phyloP scores from a whole-genome alignment of 768 basidiomycete genomes.

The Gyrodon lividus region DNA sequence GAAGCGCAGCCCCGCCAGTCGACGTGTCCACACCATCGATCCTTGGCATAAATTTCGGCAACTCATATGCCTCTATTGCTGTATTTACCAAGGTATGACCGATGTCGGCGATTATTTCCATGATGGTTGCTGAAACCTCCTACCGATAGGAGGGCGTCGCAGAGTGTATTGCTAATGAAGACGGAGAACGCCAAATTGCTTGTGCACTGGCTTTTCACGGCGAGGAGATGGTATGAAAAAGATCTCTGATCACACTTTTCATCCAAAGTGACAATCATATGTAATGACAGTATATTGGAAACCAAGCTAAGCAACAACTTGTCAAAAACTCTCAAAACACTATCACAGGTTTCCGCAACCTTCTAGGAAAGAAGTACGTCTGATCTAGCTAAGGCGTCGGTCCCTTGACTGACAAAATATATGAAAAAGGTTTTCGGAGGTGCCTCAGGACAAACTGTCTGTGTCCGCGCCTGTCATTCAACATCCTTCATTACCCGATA shows the following conservation, averaged over 20 bases:
- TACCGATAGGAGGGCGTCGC: conserved; percentile 75
- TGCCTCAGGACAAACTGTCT: conserved; percentile 50
- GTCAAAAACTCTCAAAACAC: conserved; percentile 95
- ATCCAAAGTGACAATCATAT: conserved; percentile 4
- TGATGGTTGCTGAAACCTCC: neutral
- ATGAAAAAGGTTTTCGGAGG: conserved; percentile 68
- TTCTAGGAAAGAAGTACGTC: conserved; percentile 88
- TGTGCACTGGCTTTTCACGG: conserved; percentile 90
- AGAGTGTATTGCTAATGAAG: conserved; percentile 97
- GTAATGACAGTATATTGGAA: conserved; percentile 82
- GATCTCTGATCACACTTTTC: neutral
- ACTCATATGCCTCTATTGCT: conserved; percentile 92
- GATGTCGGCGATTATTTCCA: neutral
- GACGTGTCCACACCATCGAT: conserved; percentile 49
- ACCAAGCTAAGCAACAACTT: conserved; percentile 89
- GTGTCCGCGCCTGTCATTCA: conserved; percentile 73
- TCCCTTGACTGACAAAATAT: neutral
- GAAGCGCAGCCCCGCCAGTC: conserved; percentile 45
- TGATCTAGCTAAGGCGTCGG: neutral
- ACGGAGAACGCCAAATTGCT: conserved; percentile 97
- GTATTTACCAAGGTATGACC: conserved; percentile 84
- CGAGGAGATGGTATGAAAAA: conserved; percentile 77
- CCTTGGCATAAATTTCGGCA: conserved; percentile 95
- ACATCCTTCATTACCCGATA: conserved; percentile 67
- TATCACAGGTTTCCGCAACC: conserved; percentile 90